Evolutionary conservation across 495 filamentous ascomycete species (phyloP), one percentile per base, ranked within the genome.

Genomic region (Aspergillus avenaceus): DNA sequence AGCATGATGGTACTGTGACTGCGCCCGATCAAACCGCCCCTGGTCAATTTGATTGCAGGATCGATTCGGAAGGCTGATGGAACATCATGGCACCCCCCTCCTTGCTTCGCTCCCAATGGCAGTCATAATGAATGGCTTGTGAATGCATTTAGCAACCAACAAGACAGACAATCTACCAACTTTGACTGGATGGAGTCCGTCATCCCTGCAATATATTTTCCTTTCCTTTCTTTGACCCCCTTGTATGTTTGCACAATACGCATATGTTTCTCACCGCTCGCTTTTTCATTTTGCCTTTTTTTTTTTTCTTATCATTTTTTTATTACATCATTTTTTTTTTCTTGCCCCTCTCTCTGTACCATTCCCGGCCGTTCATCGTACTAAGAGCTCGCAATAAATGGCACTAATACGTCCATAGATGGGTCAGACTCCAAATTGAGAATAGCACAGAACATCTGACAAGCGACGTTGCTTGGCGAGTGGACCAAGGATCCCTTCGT

Each of bases 341-440:
- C 37, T 26, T 44, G 18, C n/a, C 42, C 8, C 38, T 53, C 47
- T 55, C 57, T 58, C 57, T 57, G 57, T 58, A 57, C 34, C 53
- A 59, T 60, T 31, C 48, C 7, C 22, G 25, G n/a, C 42, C 41
- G 22, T 46, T 52, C 44, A 16, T 32, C 29, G 41, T 16, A 46
- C 34, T 31, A 32, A 13, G 42, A 40, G 23, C 21, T 44, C 56
- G 52, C 47, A 56, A 58, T 38, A 48, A 49, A 55, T 40, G 55
- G 34, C 36, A 54, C 50, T 53, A 53, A 34, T 34, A 37, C 27
- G 29, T 32, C 49, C 29, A 27, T 27, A 32, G 16, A 54, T 58
- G 47, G 49, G 41, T 41, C 40, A 36, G 32, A 9, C 31, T 37
- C 53, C 51, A 18, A 29, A 58, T 53, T 19, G 27, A 55, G 56